These are phyloP conservation scores for Santalum album DNA, from an alignment of 164 flowering plant species.

Conservation along the genomic window DNA sequence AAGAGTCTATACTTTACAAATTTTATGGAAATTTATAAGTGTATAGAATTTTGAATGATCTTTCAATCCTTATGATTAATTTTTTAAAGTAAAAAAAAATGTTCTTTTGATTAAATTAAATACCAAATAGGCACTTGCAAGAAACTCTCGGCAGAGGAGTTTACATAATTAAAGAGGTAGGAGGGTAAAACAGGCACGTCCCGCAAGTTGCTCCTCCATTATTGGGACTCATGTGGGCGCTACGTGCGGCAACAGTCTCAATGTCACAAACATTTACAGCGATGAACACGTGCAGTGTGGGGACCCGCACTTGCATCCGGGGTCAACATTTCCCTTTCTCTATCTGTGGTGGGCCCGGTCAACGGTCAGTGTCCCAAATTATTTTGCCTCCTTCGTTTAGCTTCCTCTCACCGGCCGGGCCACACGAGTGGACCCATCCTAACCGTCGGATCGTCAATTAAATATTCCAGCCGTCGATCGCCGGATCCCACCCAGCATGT, in stretches of 20 bases:
- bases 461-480: conserved; percentile 10
- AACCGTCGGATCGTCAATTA: conserved; percentile 11
- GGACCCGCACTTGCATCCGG: conserved; percentile 20
- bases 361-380: conserved; percentile 25
- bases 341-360: conserved; percentile 23
- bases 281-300: conserved; percentile 27
- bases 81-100: no score
- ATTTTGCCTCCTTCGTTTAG: conserved; percentile 1
- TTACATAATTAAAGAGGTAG: no score
- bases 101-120: no score
- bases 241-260: conserved; percentile 16
- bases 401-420: not conserved
- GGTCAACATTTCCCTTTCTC: conserved; percentile 22
- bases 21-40: no score
- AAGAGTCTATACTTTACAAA: no score
- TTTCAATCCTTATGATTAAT: no score
- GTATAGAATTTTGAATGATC: no score
- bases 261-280: conserved; percentile 19
- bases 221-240: conserved; percentile 23
- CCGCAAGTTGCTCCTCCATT: conserved; percentile 11
- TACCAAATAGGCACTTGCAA: no score
- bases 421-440: conserved; percentile 1
- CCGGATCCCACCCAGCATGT: conserved; percentile 20
- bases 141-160: no score
- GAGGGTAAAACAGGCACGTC: no score